Base-by-base conservation (phyloP, 2,329 filamentous ascomycete genomes). In the Mollisiaceae sp. region DNA sequence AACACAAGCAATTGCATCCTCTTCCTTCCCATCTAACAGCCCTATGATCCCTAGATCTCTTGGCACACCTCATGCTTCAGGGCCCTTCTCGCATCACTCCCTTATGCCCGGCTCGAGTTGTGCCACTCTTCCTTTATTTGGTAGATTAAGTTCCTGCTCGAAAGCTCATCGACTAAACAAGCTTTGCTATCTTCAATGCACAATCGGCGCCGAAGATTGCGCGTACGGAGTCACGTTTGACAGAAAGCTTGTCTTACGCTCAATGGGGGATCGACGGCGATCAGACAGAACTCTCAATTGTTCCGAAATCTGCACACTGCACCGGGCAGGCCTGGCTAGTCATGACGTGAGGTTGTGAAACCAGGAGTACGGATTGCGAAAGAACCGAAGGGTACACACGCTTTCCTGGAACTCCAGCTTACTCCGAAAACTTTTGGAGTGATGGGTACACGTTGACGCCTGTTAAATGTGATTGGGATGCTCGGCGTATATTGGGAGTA, bases 241-340 rank as follows among this genome's bases (percentile, higher is more conserved):
- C 63, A 65, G 59, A 59, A 55, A 65, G 63, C 59, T 62, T 65
- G 63, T 57, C 59, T 39, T 18, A 36, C 55, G 50, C 50, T 54
- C 50, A 35, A 54, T 54, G 27, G 55, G 55, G 20, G 35, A 57
- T 57, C 52, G 32, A 57, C n/a, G 55, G 55, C 50, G 50, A 35
- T 54, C 50, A 54, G 50, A 41, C 55, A 57, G 36, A 41, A 20
- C 6, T 57, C 35, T 38, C 55, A 39, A 27, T 57, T 39, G 55
- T 57, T 57, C 55, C 55, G 55, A 22, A 22, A 38, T 57, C 55
- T 57, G 55, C 55, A 57, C 55, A 39, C 55, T 57, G 55, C 55
- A 57, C 55, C 12, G 24, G 22, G 50, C 12, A 54, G 50, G 45
- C 18, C 45, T 8, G 12, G 24, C 6, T 38, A 22, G 55, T 57